These are phyloP conservation scores for Talaromyces sp. DNA, from an alignment of 2,329 filamentous ascomycete genomes.

Conservation along the genomic window DNA sequence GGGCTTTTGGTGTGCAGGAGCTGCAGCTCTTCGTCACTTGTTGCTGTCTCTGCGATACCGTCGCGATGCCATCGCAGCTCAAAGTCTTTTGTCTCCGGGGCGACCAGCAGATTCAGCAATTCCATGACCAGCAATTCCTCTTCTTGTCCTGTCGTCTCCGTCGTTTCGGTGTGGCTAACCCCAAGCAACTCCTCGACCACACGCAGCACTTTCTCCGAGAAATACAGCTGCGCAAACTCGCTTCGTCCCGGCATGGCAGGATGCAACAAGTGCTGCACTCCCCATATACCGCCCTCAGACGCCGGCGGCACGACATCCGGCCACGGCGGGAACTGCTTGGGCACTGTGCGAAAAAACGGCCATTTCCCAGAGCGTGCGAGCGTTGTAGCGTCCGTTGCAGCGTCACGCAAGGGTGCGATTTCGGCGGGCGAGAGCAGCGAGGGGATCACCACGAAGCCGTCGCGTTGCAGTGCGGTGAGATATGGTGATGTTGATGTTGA, in stretches of 20 bases:
- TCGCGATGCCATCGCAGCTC: constrained; percentile 81
- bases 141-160: constrained; percentile 10
- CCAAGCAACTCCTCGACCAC: constrained; percentile 62
- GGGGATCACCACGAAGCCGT: constrained; percentile 73
- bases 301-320: constrained; percentile 47
- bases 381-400: constrained; percentile 53
- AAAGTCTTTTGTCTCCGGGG: constrained; percentile 63
- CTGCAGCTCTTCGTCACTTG: constrained; percentile 60
- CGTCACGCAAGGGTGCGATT: constrained; percentile 56
- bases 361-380: constrained; percentile 66
- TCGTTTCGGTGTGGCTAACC: constrained; percentile 19
- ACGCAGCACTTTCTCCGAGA: constrained; percentile 58
- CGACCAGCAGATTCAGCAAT: constrained; percentile 78
- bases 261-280: constrained; percentile 78
- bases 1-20: constrained; percentile 51
- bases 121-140: constrained; percentile 74
- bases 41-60: constrained; percentile 65
- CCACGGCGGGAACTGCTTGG: constrained; percentile 91
- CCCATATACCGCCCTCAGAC: constrained; percentile 68
- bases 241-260: constrained; percentile 60
- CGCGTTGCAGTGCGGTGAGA: constrained; percentile 54
- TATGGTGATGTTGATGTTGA: constrained; percentile 26
- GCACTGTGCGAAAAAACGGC: constrained; percentile 77
- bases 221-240: constrained; percentile 66
- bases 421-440: constrained; percentile 55